Evolutionary conservation across 345 rosid species (phyloP).

Genomic region (Pugionium dolabratum): DNA sequence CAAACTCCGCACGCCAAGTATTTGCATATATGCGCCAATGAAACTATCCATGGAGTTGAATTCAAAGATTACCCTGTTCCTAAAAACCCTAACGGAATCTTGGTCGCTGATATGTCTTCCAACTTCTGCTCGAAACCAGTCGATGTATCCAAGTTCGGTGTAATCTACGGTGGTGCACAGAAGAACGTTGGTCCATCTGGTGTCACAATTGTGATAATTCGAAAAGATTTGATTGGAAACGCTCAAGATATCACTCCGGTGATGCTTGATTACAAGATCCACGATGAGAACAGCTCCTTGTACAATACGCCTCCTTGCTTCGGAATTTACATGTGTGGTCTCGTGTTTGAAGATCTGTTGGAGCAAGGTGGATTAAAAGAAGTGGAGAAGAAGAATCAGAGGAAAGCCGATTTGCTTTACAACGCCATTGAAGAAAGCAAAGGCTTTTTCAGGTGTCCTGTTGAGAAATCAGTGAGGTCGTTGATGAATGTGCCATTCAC

Average conservation of each 20-base stretch:
- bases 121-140: constrained; percentile 95
- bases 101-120: constrained; percentile 95
- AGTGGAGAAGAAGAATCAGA: constrained; percentile 86
- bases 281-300: constrained; percentile 68
- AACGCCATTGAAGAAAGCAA: constrained; percentile 74
- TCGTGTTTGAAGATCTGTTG: constrained; percentile 86
- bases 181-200: constrained; percentile 97
- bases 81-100: constrained; percentile 52
- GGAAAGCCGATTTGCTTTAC: constrained; percentile 73
- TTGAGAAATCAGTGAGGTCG: constrained; percentile 93
- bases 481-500: constrained; percentile 97
- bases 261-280: constrained; percentile 94
- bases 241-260: constrained; percentile 69
- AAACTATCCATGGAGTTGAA: constrained; percentile 96
- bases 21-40: constrained; percentile 90
- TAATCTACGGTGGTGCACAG: constrained; percentile 99
- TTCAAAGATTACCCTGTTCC: constrained; percentile 78
- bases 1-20: constrained; percentile 69
- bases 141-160: constrained; percentile 77
- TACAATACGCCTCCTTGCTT: constrained; percentile 94
- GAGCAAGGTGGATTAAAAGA: constrained; percentile 82
- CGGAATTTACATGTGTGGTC: constrained; percentile 91
- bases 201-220: constrained; percentile 81
- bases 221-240: constrained; percentile 79
- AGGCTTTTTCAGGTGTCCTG: constrained; percentile 83